A percentile compares a stretch with the other conserved stretches of the same genome.
These are phyloP conservation scores for Penicillium paneum DNA, from an alignment of 2,329 filamentous ascomycete species.

Conservation along the genomic window DNA sequence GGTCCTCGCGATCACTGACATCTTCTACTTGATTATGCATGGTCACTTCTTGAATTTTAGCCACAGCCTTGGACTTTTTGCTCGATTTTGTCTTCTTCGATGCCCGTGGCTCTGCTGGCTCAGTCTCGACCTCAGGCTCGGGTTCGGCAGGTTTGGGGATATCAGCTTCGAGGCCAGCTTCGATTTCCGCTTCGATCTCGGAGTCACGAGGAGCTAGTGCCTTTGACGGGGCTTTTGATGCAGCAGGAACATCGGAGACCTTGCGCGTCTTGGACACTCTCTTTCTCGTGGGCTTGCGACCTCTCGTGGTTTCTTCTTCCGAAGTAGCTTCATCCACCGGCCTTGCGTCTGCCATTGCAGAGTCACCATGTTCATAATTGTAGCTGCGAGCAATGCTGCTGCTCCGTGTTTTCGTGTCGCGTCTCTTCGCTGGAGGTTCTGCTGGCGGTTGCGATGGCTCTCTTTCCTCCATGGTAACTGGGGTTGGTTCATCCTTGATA, in stretches of 20 bases:
- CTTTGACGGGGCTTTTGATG: constrained; percentile 49
- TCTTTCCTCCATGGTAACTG: constrained; percentile 12
- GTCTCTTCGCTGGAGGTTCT: constrained; percentile 56
- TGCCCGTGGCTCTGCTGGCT: constrained; percentile 27
- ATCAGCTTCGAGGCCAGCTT: constrained; percentile 61
- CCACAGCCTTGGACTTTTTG: constrained; percentile 28
- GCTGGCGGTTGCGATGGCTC: constrained; percentile 19
- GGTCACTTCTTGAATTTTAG: constrained; percentile 9
- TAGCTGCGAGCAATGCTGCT: constrained; percentile 46
- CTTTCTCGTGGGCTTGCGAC: constrained; percentile 41
- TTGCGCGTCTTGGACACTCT: constrained; percentile 48
- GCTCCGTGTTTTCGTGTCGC: constrained; percentile 51
- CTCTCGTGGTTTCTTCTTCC: constrained; percentile 46
- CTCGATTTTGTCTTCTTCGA: constrained; percentile 30
- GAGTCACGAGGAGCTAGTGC: constrained; percentile 56
- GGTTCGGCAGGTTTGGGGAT: constrained; percentile 53
- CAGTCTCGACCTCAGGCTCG: constrained; percentile 7
- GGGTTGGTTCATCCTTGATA: constrained; percentile 34
- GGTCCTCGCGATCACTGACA: constrained; percentile 9
- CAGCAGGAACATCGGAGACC: constrained; percentile 46
- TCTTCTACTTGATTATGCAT: constrained; percentile 9
- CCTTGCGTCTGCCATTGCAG: constrained; percentile 35
- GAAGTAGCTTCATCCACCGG: constrained; percentile 19
- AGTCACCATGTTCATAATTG: constrained; percentile 31
- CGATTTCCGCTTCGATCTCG: constrained; percentile 63